Evolutionary conservation across 1,284 basidiomycete genomes (phyloP).

Genomic region (Meira miltonrushii): DNA sequence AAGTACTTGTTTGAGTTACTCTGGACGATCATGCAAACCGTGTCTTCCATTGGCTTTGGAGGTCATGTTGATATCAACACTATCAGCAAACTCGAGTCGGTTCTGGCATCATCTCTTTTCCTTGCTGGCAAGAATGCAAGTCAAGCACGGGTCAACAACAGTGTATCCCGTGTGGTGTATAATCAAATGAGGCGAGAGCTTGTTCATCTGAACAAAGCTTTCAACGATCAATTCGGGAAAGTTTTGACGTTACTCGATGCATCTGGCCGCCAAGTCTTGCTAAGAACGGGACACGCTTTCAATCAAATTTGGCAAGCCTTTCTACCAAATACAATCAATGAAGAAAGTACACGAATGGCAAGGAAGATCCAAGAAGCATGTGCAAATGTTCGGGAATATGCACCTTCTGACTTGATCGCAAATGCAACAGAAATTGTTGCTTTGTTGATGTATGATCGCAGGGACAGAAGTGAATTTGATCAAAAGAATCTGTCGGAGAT

Average conservation of each 20-base stretch:
- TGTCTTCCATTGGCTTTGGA: too few relatives aligned
- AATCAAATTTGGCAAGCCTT: constrained; percentile 25
- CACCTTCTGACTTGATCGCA: constrained; percentile 27
- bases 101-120: too few relatives aligned
- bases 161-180: too few relatives aligned
- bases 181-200: too few relatives aligned
- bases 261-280: constrained; percentile 25
- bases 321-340: not conserved
- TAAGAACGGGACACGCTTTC: constrained; percentile 32
- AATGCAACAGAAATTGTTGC: constrained; percentile 38
- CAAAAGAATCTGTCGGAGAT: constrained; percentile 1
- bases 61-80: too few relatives aligned
- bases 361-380: not conserved
- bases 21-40: too few relatives aligned
- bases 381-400: not conserved
- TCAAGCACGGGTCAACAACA: too few relatives aligned
- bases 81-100: too few relatives aligned
- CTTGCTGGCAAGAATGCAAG: too few relatives aligned
- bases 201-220: too few relatives aligned
- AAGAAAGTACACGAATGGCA: not conserved
- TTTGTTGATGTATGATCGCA: constrained; percentile 14
- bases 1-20: too few relatives aligned
- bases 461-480: constrained; percentile 3
- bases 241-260: constrained; percentile 15
- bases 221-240: not conserved